Evolutionary conservation across 2,329 filamentous ascomycete species (phyloP), one percentile per base, ranked within the genome.

Genomic region (Catunica adiposa): DNA sequence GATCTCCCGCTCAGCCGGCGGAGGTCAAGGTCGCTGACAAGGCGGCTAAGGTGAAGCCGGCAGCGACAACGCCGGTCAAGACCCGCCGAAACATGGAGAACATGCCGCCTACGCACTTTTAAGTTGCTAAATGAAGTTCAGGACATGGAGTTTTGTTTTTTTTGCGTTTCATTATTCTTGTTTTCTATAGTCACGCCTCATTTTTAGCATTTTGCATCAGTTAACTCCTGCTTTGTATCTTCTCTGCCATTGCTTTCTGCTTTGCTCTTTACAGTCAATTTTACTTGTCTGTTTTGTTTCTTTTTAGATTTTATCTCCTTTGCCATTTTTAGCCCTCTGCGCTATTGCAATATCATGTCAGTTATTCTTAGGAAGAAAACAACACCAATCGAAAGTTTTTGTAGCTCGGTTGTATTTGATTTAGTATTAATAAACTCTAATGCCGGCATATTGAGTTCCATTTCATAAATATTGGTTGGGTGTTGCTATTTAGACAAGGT

Each of bases 71-170:
- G 42, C 25, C 38, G 23, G 22, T 46, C 17, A 58, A 58, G 40
- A 40, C 47, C 26, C 57, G 57, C n/a, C 57, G 57, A 11, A 54
- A 54, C 31, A 56, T 56, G 42, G 57, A 58, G 44, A 58, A 58
- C 20, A 47, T 58, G 20, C 57, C 56, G 31, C 56, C 54, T 34
- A 37, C 44, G 8, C 34, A 38, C 44, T 51, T 56, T 23, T 52
- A 38, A 48, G 22, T 8, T 14, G 17, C 20, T n/a, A 3, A 25
- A 23, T 48, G 8, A 48, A n/a, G 22, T 20, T 25, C 14, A n/a
- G n/a, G n/a, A n/a, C n/a, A 11, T 34, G 11, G 29, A 11, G 29
- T 34, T 34, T 34, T 7, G 15, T 37, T 7, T 34, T 34, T 34
- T 34, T 11, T 34, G 29, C 29, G 5, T 34, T 34, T 34, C 29